phyloP scores from a whole-genome alignment of 31 red algal genomes.

The Bonnemaisonia californica region DNA sequence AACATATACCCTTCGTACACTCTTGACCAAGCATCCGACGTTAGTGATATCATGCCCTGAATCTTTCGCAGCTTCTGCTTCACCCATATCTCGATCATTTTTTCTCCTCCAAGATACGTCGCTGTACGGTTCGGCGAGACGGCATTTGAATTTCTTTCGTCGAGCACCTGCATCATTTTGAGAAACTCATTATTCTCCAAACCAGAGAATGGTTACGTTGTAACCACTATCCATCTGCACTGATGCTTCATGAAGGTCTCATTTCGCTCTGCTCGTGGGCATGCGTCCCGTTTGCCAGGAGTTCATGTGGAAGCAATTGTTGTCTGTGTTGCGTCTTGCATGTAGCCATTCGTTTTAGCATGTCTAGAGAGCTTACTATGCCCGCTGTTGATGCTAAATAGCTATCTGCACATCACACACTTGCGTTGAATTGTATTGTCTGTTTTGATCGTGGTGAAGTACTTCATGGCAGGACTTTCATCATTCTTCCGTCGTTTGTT shows the following conservation, averaged over 20 bases:
- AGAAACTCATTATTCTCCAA: neutral
- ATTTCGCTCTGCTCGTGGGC: neutral
- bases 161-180: neutral
- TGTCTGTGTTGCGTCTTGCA: no score
- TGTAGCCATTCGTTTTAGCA: no score
- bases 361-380: no score
- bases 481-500: no score
- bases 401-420: no score
- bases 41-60: neutral
- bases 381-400: no score
- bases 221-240: neutral
- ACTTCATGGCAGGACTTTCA: no score
- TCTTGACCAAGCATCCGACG: constrained; percentile 11
- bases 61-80: neutral
- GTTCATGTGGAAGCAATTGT: no score
- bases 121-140: neutral
- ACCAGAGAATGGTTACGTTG: neutral
- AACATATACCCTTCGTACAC: neutral
- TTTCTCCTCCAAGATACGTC: neutral
- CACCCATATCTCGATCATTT: neutral
- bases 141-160: neutral
- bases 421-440: no score
- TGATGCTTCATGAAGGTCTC: neutral
- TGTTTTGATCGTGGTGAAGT: no score
- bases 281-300: no score